Evolutionary conservation across 2,329 filamentous ascomycete species (phyloP).

Genomic region (Plenodomus biglobosus): DNA sequence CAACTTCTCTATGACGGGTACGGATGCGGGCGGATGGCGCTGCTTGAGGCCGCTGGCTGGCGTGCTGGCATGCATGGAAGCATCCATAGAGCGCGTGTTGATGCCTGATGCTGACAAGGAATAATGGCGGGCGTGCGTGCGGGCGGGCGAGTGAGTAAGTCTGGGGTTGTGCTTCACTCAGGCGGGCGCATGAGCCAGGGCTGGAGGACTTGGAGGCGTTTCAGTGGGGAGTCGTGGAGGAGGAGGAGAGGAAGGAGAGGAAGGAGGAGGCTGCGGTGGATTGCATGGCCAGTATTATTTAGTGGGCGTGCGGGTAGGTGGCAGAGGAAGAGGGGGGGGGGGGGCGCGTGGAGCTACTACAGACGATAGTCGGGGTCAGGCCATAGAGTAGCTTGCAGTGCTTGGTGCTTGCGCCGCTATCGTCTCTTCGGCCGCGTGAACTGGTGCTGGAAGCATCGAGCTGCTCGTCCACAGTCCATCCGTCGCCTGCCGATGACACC

Average conservation of each 20-base stretch:
- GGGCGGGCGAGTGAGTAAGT: conserved; percentile 8
- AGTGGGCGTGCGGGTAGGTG: background rate
- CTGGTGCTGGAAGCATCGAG: background rate
- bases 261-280: conserved; percentile 6
- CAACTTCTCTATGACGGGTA: conserved; percentile 17
- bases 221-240: conserved; percentile 7
- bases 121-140: conserved; percentile 5
- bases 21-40: conserved; percentile 35
- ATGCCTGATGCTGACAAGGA: too few species aligned
- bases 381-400: conserved; percentile 4
- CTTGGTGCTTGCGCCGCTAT: too few species aligned
- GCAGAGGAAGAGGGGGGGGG: too few species aligned
- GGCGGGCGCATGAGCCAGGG: conserved; percentile 15
- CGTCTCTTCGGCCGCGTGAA: too few species aligned
- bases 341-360: background rate
- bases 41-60: conserved; percentile 34
- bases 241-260: too few species aligned
- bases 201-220: background rate
- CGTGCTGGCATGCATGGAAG: conserved; percentile 23
- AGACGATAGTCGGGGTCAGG: conserved; percentile 10
- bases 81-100: conserved; percentile 2
- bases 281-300: conserved; percentile 7
- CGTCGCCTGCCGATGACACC: conserved; percentile 13
- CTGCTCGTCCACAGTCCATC: conserved; percentile 18
- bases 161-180: conserved; percentile 10